Evolutionary conservation across 495 filamentous ascomycete genomes (phyloP).

Genomic region (Ramalina peruviana): DNA sequence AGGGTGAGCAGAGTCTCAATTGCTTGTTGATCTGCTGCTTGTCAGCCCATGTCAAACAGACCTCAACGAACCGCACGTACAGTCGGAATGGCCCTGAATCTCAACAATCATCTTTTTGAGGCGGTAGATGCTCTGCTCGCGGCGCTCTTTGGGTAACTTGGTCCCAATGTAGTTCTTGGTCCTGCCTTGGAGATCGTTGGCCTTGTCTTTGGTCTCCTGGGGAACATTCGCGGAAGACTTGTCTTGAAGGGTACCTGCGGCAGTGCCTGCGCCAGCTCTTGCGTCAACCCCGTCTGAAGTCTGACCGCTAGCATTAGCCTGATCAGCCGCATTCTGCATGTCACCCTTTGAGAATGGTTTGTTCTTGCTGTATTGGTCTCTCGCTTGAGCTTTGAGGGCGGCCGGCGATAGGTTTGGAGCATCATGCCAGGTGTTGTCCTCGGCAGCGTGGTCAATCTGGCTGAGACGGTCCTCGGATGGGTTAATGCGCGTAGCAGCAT

Average conservation of each 20-base stretch:
- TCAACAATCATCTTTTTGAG: conserved; percentile 97
- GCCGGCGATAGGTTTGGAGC: conserved; percentile 63
- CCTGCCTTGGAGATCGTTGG: conserved; percentile 37
- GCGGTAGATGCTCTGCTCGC: conserved; percentile 82
- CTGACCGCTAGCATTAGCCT: conserved; percentile 40
- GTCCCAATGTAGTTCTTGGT: conserved; percentile 58
- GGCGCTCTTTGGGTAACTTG: conserved; percentile 87
- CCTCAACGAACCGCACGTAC: conserved; percentile 25
- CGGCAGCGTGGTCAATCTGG: conserved; percentile 69
- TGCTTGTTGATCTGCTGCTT: conserved; percentile 54
- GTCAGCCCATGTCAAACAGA: conserved; percentile 10
- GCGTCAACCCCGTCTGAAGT: conserved; percentile 45
- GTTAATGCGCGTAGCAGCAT: conserved; percentile 64
- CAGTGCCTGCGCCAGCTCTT: conserved; percentile 33
- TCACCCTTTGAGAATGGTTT: conserved; percentile 42
- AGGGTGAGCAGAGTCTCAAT: conserved; percentile 72
- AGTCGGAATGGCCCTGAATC: conserved; percentile 86
- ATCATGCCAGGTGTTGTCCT: conserved; percentile 90
- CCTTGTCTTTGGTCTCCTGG: conserved; percentile 47
- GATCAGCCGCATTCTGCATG: conserved; percentile 37
- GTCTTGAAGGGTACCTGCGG: conserved; percentile 34
- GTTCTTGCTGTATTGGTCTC: conserved; percentile 44
- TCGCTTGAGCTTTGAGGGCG: conserved; percentile 52
- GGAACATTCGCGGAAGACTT: conserved; percentile 38
- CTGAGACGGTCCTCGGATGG: conserved; percentile 63